Base-by-base conservation (phyloP, 2,329 filamentous ascomycete species). In the Capronia americana region DNA sequence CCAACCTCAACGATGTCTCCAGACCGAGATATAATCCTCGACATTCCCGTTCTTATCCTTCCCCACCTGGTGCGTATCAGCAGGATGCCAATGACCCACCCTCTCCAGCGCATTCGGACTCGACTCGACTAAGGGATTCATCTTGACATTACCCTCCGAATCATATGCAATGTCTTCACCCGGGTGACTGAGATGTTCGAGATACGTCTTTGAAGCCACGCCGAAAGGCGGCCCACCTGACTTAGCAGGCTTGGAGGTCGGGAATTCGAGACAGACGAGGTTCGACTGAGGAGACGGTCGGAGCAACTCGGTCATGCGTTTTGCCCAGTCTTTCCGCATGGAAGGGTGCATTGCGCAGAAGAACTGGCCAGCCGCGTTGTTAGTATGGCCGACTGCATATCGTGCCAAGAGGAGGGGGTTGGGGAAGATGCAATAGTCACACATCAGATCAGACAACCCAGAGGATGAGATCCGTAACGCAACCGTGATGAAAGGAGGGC, bases 211-310 rank as follows among this genome's bases (percentile, higher is more conserved):
- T 0, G 90, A 85, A 12, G 87, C 85, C 48, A 92, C 79, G 7
- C 88, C 87, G 83, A 87, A 93, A 1, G 92, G 92, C 12, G 92
- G 92, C 0, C 92, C 92, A 10, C 83, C 83, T 10, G 84, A 82
- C 11, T 81, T 82, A 10, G 89, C 84, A 50, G 87, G 83, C 76
- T 93, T 95, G 68, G 86, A 84, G 0, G 89, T 87, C 10, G 92
- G 92, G 76, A 90, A 96, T 76, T 96, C 92, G 68, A 96, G 84
- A 78, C 87, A 89, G 57, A 89, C 81, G 61, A 89, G 79, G 57
- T 80, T 78, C 5, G 86, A 86, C 1, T 67, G 68, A 2, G 76
- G 77, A 1, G 78, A 76, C 14, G 81, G 77, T 14, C 83, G 78
- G 11, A 89, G 81, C 7, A 89, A 79, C 62, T 84, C 77, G 4